These are phyloP conservation scores for Chaetomiaceae sp. DNA, from an alignment of 2,329 filamentous ascomycete species.

Conservation along the genomic window DNA sequence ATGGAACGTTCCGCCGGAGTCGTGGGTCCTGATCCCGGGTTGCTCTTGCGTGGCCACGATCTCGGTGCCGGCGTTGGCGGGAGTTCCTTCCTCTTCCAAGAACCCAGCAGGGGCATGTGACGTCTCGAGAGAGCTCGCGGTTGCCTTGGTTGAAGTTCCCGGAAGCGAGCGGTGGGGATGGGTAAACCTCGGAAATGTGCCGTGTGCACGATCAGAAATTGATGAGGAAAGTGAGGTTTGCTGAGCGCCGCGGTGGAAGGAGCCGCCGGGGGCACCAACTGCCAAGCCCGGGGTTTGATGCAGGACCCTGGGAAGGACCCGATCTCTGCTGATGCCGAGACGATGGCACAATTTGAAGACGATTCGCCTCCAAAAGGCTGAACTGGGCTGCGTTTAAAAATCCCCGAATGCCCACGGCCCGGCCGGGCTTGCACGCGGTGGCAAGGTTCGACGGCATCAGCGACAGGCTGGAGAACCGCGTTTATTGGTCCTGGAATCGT, in stretches of 20 bases:
- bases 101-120: slow-evolving; percentile 1
- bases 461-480: too few species aligned
- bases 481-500: too few species aligned
- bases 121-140: neutral
- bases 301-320: slow-evolving; percentile 15
- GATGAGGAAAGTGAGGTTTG: neutral
- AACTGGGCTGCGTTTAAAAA: neutral
- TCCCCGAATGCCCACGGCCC: neutral
- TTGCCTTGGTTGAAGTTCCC: slow-evolving; percentile 1
- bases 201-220: neutral
- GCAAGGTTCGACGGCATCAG: too few species aligned
- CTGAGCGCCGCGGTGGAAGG: slow-evolving; percentile 9
- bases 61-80: neutral
- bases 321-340: neutral
- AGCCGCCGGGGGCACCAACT: neutral
- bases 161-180: slow-evolving; percentile 10
- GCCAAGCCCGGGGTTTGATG: slow-evolving; percentile 11
- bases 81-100: neutral
- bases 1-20: neutral
- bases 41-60: neutral
- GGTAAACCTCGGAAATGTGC: slow-evolving; percentile 18
- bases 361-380: neutral
- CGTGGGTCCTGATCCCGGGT: neutral
- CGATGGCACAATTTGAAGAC: neutral
- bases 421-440: too few species aligned